Evolutionary conservation across 1,139 yeast species (phyloP).

Genomic region (Suhomyces choctaworum): DNA sequence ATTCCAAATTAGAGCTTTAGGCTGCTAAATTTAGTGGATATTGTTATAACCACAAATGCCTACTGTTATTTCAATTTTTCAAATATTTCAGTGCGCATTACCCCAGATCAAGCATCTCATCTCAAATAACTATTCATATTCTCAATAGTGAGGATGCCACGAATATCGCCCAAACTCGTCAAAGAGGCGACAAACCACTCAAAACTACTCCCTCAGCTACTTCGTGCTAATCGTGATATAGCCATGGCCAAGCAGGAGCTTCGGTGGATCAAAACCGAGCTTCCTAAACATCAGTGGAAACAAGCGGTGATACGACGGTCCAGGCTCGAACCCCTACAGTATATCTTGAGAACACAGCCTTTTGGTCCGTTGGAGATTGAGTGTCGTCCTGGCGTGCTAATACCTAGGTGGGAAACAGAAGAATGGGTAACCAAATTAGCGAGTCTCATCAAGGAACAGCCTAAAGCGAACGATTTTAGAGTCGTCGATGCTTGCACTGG

Average conservation of each 20-base stretch:
- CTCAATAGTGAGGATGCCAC: conserved; percentile 25
- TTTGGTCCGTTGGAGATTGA: conserved; percentile 66
- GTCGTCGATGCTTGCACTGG: conserved; percentile 69
- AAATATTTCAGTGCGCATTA: too few species aligned
- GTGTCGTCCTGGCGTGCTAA: conserved; percentile 68
- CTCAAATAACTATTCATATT: too few species aligned
- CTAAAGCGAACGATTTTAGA: conserved; percentile 8
- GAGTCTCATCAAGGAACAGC: background rate
- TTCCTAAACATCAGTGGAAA: conserved; percentile 37
- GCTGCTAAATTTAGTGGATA: too few species aligned
- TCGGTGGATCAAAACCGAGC: conserved; percentile 42
- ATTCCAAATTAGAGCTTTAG: too few species aligned
- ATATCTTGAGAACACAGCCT: conserved; percentile 82
- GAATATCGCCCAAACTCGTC: conserved; percentile 31
- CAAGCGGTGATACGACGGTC: conserved; percentile 42
- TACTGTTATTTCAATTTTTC: too few species aligned
- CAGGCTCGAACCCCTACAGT: conserved; percentile 69
- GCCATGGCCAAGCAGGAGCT: conserved; percentile 38
- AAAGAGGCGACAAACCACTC: conserved; percentile 30
- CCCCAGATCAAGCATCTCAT: too few species aligned
- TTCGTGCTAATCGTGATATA: conserved; percentile 32
- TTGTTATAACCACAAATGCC: too few species aligned
- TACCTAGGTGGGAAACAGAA: conserved; percentile 96
- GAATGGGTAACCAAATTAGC: conserved; percentile 67
- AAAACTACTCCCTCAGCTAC: conserved; percentile 34